A percentile compares a stretch with the other conserved stretches of the same genome.
Conservation (phyloP, 805 yeast genomes). For the Ogataea trehaloabstinens region DNA sequence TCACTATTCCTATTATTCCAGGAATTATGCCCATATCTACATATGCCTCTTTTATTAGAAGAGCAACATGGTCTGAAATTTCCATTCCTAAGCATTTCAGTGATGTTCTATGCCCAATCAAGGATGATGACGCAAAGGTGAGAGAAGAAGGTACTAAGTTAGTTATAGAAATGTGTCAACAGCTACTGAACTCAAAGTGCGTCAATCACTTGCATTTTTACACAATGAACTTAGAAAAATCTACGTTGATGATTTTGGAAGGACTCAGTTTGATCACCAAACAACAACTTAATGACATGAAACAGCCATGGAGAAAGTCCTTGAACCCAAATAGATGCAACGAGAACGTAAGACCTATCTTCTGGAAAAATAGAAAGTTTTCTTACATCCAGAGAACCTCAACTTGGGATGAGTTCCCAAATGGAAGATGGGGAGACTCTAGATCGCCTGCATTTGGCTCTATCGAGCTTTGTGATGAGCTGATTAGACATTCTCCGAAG, state of each 20-base stretch:
- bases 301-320: slow-evolving; percentile 88
- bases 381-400: slow-evolving; percentile 87
- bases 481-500: slow-evolving; percentile 79
- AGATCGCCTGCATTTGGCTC: slow-evolving; percentile 97
- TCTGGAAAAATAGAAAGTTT: slow-evolving; percentile 93
- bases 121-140: slow-evolving; percentile 86
- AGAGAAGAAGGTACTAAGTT: slow-evolving; percentile 82
- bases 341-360: slow-evolving; percentile 88
- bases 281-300: slow-evolving; percentile 23
- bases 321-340: slow-evolving; percentile 74
- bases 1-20: slow-evolving; percentile 86
- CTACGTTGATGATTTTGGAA: slow-evolving; percentile 86
- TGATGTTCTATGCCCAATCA: slow-evolving; percentile 70
- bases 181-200: slow-evolving; percentile 64
- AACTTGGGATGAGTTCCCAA: slow-evolving; percentile 97
- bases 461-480: slow-evolving; percentile 73
- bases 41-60: slow-evolving; percentile 84
- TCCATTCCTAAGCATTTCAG: slow-evolving; percentile 72
- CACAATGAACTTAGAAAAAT: slow-evolving; percentile 94
- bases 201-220: slow-evolving; percentile 91
- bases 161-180: slow-evolving; percentile 78
- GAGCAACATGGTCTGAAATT: slow-evolving; percentile 93
- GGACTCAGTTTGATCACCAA: slow-evolving; percentile 51
- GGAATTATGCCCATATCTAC: slow-evolving; percentile 99
- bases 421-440: slow-evolving; percentile 98